Evolutionary conservation across 1,139 yeast genomes (phyloP).

Genomic region (Diutina neorugosa): DNA sequence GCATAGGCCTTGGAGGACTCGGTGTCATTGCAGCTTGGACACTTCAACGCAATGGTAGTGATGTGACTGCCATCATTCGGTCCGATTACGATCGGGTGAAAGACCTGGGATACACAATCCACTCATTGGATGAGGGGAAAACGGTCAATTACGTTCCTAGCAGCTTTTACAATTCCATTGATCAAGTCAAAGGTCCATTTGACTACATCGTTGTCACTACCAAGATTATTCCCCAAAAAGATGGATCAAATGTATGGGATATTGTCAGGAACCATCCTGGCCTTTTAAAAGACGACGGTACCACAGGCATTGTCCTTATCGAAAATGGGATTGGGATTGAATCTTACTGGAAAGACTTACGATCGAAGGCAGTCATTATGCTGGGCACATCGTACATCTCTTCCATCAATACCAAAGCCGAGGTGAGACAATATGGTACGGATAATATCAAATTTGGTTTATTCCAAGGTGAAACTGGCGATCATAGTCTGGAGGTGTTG

Average conservation of each 20-base stretch:
- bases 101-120: slow-evolving; percentile 43
- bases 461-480: slow-evolving; percentile 12
- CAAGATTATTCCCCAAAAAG: slow-evolving; percentile 59
- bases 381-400: slow-evolving; percentile 2
- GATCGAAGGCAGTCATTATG: not conserved
- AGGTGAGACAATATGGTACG: not conserved
- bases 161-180: slow-evolving; percentile 26
- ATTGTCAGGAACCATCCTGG: not conserved
- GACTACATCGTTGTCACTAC: slow-evolving; percentile 61
- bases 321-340: slow-evolving; percentile 76
- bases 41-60: slow-evolving; percentile 30
- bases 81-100: slow-evolving; percentile 47
- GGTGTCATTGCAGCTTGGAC: slow-evolving; percentile 61
- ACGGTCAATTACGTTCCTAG: slow-evolving; percentile 43
- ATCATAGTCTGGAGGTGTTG: not conserved
- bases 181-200: slow-evolving; percentile 40
- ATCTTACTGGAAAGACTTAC: slow-evolving; percentile 7
- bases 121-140: slow-evolving; percentile 51
- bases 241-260: not conserved
- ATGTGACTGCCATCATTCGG: slow-evolving; percentile 51
- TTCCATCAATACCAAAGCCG: not conserved
- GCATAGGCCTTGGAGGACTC: slow-evolving; percentile 64
- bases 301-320: slow-evolving; percentile 45
- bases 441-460: slow-evolving; percentile 1
- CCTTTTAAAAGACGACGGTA: not conserved